Base-by-base conservation (phyloP, 305 asterid species). In the Salvia sclarea region DNA sequence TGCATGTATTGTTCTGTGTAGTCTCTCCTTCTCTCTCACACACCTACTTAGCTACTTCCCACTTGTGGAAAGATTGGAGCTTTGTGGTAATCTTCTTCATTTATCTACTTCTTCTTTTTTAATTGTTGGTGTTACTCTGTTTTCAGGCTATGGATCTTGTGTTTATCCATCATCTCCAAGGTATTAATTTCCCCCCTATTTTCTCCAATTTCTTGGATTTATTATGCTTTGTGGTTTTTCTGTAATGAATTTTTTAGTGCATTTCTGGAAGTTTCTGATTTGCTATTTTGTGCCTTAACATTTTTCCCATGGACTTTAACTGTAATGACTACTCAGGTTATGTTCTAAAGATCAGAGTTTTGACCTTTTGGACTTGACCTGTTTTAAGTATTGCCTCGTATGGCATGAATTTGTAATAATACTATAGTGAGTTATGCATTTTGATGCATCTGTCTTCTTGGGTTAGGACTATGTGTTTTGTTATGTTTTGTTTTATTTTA, bases 61-160 rank as follows among this genome's bases (percentile, higher is more conserved):
- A 33, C 8, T 10, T 12, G 40, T 6, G 14, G 33, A 63, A 31
- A 62, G 47, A 57, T 21, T 45, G 14, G 21, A 24, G 11, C 50
- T 35, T 54, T 68, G 1, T 20, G 30, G 47, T 13, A 13, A 3
- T 22, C 52, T 37, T 21, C 8, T 37, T 40, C n/a, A 61, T 61
- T 40, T 40, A 0, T 61, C 41, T 5, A 35, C 0, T 20, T 71
- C 8, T 31, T 9, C 22, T 10, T 52, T 30, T 11, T 12, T 9
- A 37, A n/a, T 17, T 55, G 24, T 37, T 28, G 41, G 44, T 25
- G 25, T 37, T 18, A 61, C 64, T 76, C 24, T 66, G 35, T 74
- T 65, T 66, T 60, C 76, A 92, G 96, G 98, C 71, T 89, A 92
- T 75, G 98, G 98, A 81, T 92, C 98, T 84, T 92, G 98, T 73